Percentiles rank a stretch among this genome's conserved stretches.
phyloP scores from a whole-genome alignment of 805 yeast species.

The Osmozyma mogii region DNA sequence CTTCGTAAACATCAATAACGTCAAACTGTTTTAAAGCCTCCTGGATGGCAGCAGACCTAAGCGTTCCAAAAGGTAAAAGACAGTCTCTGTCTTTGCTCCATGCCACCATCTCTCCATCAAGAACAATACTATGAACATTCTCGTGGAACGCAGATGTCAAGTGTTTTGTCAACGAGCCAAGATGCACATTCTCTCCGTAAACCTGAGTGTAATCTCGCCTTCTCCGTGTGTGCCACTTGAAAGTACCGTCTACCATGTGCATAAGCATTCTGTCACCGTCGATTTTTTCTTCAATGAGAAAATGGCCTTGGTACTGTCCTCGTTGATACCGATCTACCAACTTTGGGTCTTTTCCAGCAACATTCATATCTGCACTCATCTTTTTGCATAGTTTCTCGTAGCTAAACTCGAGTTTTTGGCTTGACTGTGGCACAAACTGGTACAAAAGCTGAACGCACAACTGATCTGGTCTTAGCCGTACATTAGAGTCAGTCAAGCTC shows the following conservation, averaged over 20 bases:
- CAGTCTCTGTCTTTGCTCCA: constrained; percentile 54
- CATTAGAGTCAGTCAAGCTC: constrained; percentile 42
- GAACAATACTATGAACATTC: constrained; percentile 31
- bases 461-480: constrained; percentile 34
- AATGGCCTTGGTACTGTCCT: constrained; percentile 20
- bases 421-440: constrained; percentile 73
- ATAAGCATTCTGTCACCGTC: constrained; percentile 88
- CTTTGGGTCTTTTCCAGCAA: constrained; percentile 11
- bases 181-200: constrained; percentile 48
- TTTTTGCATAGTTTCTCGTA: constrained; percentile 44
- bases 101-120: constrained; percentile 94
- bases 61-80: constrained; percentile 72
- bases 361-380: constrained; percentile 27
- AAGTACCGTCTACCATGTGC: constrained; percentile 42
- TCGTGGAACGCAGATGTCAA: constrained; percentile 34
- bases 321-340: constrained; percentile 12
- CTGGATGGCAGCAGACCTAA: constrained; percentile 62
- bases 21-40: constrained; percentile 35
- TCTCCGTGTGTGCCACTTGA: constrained; percentile 53
- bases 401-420: constrained; percentile 45
- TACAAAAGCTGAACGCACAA: constrained; percentile 36
- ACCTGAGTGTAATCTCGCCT: constrained; percentile 66
- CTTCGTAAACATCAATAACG: constrained; percentile 14
- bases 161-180: constrained; percentile 50
- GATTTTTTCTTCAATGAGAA: constrained; percentile 80